Evolutionary conservation across 2,329 filamentous ascomycete genomes (phyloP).

Genomic region (Xylaria polymorpha): DNA sequence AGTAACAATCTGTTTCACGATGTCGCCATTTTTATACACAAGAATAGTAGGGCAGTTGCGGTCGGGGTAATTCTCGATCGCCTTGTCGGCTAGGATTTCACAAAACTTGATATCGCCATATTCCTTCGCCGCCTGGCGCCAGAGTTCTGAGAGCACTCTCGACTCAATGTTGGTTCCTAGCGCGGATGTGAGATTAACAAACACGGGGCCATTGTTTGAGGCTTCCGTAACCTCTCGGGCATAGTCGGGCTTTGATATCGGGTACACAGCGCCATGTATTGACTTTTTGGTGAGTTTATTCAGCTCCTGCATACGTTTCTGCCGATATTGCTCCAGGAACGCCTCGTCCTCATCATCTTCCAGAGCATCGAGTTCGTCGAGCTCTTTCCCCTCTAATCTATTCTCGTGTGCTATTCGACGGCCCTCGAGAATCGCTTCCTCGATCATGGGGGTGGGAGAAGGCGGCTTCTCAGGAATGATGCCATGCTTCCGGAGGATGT

Average conservation of each 20-base stretch:
- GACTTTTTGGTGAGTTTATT: constrained; percentile 78
- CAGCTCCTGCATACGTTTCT: constrained; percentile 88
- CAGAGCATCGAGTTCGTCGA: constrained; percentile 92
- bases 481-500: constrained; percentile 95
- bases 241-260: constrained; percentile 94
- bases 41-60: constrained; percentile 93
- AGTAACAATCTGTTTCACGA: constrained; percentile 92
- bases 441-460: constrained; percentile 93
- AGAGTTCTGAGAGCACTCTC: constrained; percentile 83
- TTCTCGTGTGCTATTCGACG: constrained; percentile 89
- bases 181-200: constrained; percentile 86
- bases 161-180: constrained; percentile 86
- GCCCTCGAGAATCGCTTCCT: constrained; percentile 90
- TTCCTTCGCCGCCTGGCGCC: constrained; percentile 83
- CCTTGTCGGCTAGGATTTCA: constrained; percentile 90
- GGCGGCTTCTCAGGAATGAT: constrained; percentile 98
- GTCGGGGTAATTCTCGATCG: constrained; percentile 96
- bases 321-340: constrained; percentile 87
- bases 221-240: constrained; percentile 90
- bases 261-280: constrained; percentile 90
- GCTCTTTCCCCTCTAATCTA: constrained; percentile 89
- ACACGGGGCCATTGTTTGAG: constrained; percentile 73
- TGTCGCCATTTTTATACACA: constrained; percentile 92
- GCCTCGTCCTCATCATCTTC: constrained; percentile 96
- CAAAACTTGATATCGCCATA: constrained; percentile 98